Conservation (phyloP, 192 early-diverging fungal genomes). For the Chytriomyces hyalinus region DNA sequence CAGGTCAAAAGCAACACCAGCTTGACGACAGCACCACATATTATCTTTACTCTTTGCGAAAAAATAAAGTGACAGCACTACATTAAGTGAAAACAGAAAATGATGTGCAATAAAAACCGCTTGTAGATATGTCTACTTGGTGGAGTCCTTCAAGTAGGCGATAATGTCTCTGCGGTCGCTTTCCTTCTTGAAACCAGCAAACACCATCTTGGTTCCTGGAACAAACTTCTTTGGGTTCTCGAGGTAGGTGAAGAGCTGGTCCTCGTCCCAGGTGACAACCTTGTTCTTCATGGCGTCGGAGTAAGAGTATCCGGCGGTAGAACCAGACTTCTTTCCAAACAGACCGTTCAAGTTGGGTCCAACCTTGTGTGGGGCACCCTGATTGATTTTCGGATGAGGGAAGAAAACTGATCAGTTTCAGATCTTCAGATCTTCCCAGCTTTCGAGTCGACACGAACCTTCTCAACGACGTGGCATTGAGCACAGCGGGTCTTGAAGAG, state of each 20-base stretch:
- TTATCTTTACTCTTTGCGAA: no score
- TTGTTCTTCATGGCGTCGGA: slow-evolving; percentile 89
- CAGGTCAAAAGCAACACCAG: no score
- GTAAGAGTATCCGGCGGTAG: slow-evolving; percentile 87
- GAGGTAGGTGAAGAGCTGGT: slow-evolving; percentile 92
- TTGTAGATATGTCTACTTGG: slow-evolving; percentile 36
- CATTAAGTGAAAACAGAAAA: neutral
- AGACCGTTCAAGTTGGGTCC: slow-evolving; percentile 96
- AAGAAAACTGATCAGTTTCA: neutral
- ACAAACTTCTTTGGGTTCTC: slow-evolving; percentile 98
- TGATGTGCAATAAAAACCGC: slow-evolving; percentile 11
- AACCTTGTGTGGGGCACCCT: slow-evolving; percentile 89
- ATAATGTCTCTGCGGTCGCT: slow-evolving; percentile 77
- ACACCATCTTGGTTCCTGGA: slow-evolving; percentile 97
- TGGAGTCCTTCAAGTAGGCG: slow-evolving; percentile 86
- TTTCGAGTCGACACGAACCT: slow-evolving; percentile 14
- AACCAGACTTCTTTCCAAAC: slow-evolving; percentile 87
- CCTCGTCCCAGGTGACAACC: slow-evolving; percentile 83
- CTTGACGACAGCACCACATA: no score
- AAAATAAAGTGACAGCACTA: no score
- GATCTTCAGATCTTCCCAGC: neutral
- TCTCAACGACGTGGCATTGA: slow-evolving; percentile 95
- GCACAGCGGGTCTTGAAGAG: slow-evolving; percentile 99
- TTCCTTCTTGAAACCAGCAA: slow-evolving; percentile 87
- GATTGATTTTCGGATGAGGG: neutral